A percentile compares a stretch with the other conserved stretches of the same genome.
Conservation (phyloP, 225 moss, liverwort and hornwort species). For the Polytrichum commune region DNA sequence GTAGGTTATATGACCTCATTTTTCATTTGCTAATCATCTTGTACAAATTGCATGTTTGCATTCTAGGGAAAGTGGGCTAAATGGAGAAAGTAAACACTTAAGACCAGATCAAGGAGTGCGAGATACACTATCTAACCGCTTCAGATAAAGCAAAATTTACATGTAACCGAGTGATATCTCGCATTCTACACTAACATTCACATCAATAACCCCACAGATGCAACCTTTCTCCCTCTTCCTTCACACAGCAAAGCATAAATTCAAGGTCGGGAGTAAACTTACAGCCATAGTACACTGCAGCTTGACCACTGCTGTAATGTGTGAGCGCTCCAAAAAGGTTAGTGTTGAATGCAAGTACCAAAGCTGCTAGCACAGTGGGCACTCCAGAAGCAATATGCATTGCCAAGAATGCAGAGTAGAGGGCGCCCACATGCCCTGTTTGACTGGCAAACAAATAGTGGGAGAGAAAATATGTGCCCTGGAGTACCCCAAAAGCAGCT, state of each 20-base stretch:
- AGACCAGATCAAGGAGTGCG: too few relatives aligned
- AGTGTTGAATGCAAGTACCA: slow-evolving; percentile 84
- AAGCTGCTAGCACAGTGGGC: slow-evolving; percentile 73
- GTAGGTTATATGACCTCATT: too few relatives aligned
- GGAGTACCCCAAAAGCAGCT: slow-evolving; percentile 86
- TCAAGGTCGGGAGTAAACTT: slow-evolving; percentile 18
- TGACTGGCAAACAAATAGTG: slow-evolving; percentile 99
- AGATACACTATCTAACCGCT: too few relatives aligned
- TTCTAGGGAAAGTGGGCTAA: too few relatives aligned
- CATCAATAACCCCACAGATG: too few relatives aligned
- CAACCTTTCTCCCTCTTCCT: too few relatives aligned
- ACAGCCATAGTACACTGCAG: slow-evolving; percentile 96
- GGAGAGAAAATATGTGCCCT: slow-evolving; percentile 83
- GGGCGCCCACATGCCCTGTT: slow-evolving; percentile 95
- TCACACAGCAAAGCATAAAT: neutral
- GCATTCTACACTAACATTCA: too few relatives aligned
- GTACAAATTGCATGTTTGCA: too few relatives aligned
- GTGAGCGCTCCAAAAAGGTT: slow-evolving; percentile 94
- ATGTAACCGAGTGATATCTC: too few relatives aligned
- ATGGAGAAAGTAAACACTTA: too few relatives aligned
- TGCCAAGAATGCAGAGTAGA: slow-evolving; percentile 94
- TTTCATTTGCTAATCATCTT: too few relatives aligned
- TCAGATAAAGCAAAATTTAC: too few relatives aligned
- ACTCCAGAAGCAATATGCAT: slow-evolving; percentile 98
- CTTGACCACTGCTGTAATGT: slow-evolving; percentile 99